Evolutionary conservation across 2,329 filamentous ascomycete species (phyloP), one percentile per base, ranked within the genome.

Genomic region (Allantophomopsis cytisporea): DNA sequence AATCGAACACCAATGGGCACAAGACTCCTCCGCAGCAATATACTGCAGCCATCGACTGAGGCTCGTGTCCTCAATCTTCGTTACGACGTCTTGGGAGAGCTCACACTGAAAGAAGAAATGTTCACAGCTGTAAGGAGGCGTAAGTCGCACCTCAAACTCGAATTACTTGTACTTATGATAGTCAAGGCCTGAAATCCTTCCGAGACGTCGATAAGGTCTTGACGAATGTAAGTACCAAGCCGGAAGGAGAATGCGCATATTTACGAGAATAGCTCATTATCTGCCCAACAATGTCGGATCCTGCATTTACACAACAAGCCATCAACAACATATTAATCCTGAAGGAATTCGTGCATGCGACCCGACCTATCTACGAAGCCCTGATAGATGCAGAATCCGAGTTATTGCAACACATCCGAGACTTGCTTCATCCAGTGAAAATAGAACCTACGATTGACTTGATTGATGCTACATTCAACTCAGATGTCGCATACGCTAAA

Each of bases 1-100:
- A 94, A 88, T 0, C 55, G 75, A 15, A 96, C 91, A 0, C 82
- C 84, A 0, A 96, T 96, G 86, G 91, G 91, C 3, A 70, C 76
- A 5, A 75, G 91, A 37, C 69, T 94, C 45, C 70, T 98, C 18
- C 73, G 86, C 41, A 87, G 79, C 55, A 94, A 83, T 47, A 80
- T 98, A 23, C 62, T 96, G 2, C 91, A 98, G 52, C 91, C 91
- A 4, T 82, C 85, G 1, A 95, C 85, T 0, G 55, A 80, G 39
- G 60, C 70, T 3, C 64, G 69, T 2, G 80, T 83, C 12, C 70
- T 98, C 13, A 63, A 62, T 1, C 76, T 71, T 23, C 75, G 91
- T 3, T 89, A 87, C 46, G 81, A 91, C 51, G 86, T 88, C 0
- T 63, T 98, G 0, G 78, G 86, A 42, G 89, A 96, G 56, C 60